Evolutionary conservation across 345 rosid genomes (phyloP).

Genomic region (Eucalyptus curtisii): DNA sequence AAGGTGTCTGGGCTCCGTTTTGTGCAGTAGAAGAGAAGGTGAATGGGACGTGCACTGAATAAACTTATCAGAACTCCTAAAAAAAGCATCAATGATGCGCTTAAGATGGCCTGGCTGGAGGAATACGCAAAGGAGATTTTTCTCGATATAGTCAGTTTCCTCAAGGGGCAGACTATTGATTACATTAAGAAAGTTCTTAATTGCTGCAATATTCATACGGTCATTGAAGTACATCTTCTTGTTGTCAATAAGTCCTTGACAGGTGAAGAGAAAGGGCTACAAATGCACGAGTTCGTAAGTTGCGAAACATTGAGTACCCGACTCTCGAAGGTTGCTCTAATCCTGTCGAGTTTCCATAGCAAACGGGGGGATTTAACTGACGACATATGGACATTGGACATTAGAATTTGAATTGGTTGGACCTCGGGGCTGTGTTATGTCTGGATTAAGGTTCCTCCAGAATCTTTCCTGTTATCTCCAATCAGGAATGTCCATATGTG

Average conservation of each 20-base stretch:
- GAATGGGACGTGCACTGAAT: neutral
- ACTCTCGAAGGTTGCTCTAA: neutral
- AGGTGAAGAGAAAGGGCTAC: neutral
- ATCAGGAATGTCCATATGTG: neutral
- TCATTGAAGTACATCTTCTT: neutral
- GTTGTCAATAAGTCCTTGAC: neutral
- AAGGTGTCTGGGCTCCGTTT: neutral
- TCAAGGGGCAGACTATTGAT: neutral
- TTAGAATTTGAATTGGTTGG: neutral
- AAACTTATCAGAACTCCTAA: neutral
- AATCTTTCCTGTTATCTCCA: neutral
- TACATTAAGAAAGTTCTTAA: neutral
- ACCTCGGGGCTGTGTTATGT: fast-evolving
- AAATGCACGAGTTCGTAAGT: neutral
- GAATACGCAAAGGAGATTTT: neutral
- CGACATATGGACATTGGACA: fast-evolving
- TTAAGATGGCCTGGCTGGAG: neutral
- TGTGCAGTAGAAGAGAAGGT: neutral
- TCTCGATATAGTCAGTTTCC: neutral
- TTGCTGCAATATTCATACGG: neutral
- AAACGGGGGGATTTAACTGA: neutral
- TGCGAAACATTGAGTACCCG: fast-evolving
- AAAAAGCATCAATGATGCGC: neutral
- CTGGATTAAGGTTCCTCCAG: neutral
- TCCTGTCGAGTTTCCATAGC: neutral